Base-by-base conservation (phyloP, 768 basidiomycete species). In the Candolleomyces aberdarensis region DNA sequence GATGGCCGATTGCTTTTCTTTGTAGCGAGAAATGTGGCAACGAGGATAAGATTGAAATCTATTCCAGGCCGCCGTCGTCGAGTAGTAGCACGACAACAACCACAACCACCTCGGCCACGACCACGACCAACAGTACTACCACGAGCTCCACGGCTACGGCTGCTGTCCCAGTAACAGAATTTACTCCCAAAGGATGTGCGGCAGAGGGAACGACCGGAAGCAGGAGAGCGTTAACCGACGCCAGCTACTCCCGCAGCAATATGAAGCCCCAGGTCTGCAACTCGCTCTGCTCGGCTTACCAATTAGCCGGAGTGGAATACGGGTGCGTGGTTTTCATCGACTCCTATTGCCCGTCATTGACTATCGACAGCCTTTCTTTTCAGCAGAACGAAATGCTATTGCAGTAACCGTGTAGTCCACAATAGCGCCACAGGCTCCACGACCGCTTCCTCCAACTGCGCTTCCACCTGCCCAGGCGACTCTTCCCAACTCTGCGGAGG, bases 251-350 rank as follows among this genome's bases (percentile, higher is more conserved):
- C 1, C 63, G 60, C 31, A 14, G 60, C 0, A 59, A 69, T 48
- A 70, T 72, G 70, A 71, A 71, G 1, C 67, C 70, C 15, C 53
- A 61, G 29, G 51, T 56, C 3, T 74, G 73, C 52, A 66, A 70
- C 56, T 58, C 59, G 1, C 59, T 71, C 20, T 72, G 71, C 44
- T 57, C 58, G 11, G 67, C 65, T 32, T 72, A 69, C 59, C 49
- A 57, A 11, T 74, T 67, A 50, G 64, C 70, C 4, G 73, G 69
- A 11, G 63, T 67, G 10, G 71, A 74, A 57, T 49, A 62, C 55
- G 67, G n/a, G n/a, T n/a, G n/a, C n/a, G n/a, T n/a, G 55, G 1
- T 8, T 36, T 36, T 3, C 26, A 26, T 6, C 36, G 36, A 36
- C 36, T 36, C 36, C 1, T 36, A 11, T 11, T 36, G 6, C 36